phyloP scores from a whole-genome alignment of 2,329 filamentous ascomycete species.

The Diaporthe capsici region DNA sequence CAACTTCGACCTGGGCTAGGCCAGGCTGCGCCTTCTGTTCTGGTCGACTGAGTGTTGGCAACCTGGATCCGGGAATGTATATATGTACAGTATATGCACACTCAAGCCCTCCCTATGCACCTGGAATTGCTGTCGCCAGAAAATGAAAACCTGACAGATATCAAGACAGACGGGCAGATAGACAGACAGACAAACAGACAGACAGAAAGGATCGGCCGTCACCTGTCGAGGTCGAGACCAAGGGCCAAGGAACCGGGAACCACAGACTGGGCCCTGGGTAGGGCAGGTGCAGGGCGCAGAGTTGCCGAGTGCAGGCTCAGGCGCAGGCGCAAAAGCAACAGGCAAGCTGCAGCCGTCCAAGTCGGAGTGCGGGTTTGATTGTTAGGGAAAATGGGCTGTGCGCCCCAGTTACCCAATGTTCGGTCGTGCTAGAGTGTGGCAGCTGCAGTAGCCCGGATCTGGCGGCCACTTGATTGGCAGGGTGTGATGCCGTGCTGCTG shows the following conservation, averaged over 20 bases:
- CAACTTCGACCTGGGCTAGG: slow-evolving; percentile 14
- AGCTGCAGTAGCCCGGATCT: slow-evolving; percentile 29
- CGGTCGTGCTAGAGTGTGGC: slow-evolving; percentile 31
- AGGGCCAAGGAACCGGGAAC: not conserved
- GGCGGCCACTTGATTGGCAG: slow-evolving; percentile 23
- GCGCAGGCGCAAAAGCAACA: slow-evolving; percentile 10
- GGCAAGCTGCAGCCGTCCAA: slow-evolving; percentile 17
- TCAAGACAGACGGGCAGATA: not conserved
- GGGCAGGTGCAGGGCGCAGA: slow-evolving; percentile 5
- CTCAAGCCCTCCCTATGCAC: not conserved
- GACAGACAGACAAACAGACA: not conserved
- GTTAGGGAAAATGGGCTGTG: slow-evolving; percentile 25
- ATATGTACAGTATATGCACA: not conserved
- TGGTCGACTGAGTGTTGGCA: not conserved
- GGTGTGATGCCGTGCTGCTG: slow-evolving; percentile 22
- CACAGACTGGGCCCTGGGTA: not conserved
- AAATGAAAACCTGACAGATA: not conserved
- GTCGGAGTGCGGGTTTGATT: slow-evolving; percentile 21
- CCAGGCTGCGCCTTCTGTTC: not conserved
- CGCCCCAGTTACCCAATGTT: slow-evolving; percentile 27
- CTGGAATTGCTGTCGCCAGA: not conserved
- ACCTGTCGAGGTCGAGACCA: not conserved
- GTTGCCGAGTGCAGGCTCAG: not conserved
- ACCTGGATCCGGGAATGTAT: not conserved
- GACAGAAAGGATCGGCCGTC: not conserved